These are phyloP conservation scores for Fomitopsis pinicola DNA, from an alignment of 1,284 basidiomycete genomes.

Conservation along the genomic window DNA sequence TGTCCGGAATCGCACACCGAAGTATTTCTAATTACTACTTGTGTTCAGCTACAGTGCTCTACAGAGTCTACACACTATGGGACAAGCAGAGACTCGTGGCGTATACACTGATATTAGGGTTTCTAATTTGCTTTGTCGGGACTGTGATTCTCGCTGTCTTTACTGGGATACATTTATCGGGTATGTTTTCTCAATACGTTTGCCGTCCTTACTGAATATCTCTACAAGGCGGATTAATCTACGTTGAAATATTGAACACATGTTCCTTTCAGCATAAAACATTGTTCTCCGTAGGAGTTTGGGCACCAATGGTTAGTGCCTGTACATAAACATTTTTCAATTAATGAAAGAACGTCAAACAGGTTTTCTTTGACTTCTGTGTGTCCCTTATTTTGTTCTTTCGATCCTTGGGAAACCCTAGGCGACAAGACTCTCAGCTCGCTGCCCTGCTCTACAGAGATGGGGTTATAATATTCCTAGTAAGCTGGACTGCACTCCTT, in stretches of 20 bases:
- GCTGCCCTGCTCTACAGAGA: neutral
- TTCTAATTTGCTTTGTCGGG: neutral
- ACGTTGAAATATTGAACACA: neutral
- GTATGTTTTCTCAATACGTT: neutral
- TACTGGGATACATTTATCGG: neutral
- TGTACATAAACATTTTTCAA: neutral
- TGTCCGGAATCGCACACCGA: neutral
- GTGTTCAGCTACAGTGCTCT: neutral
- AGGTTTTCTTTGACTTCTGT: neutral
- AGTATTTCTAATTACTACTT: neutral
- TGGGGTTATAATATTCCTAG: neutral
- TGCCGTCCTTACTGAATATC: neutral
- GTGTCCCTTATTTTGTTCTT: neutral
- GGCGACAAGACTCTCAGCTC: neutral
- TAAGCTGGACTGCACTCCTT: neutral
- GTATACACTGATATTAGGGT: neutral
- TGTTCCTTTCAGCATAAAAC: neutral
- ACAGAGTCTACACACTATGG: neutral
- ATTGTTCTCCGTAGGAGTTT: neutral
- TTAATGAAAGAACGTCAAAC: neutral
- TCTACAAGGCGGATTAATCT: neutral
- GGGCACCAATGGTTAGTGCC: neutral
- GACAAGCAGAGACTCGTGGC: neutral
- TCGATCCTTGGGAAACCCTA: neutral
- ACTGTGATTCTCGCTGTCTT: neutral